Conservation (phyloP, 192 early-diverging fungal species). For the Chytriomyces sp. region DNA sequence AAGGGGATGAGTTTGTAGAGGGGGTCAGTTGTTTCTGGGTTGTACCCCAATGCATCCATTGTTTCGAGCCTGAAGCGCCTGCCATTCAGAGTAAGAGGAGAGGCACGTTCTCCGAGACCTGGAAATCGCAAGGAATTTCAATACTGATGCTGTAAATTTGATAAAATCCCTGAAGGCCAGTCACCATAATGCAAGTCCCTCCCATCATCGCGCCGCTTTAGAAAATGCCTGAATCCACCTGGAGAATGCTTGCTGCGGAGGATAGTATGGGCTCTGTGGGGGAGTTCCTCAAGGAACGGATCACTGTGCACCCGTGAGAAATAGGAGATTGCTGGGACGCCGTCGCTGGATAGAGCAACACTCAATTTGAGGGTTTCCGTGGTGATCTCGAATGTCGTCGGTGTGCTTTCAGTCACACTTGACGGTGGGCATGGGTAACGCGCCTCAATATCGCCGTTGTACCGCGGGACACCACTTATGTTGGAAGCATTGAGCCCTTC, state of each 20-base stretch:
- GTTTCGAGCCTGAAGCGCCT: constrained; percentile 56
- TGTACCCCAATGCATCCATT: constrained; percentile 64
- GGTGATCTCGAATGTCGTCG: not conserved
- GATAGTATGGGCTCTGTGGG: constrained; percentile 51
- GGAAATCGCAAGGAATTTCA: not conserved
- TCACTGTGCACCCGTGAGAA: not conserved
- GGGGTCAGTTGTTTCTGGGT: constrained; percentile 59
- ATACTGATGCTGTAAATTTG: no score
- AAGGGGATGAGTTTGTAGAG: constrained; percentile 67
- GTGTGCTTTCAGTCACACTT: no score
- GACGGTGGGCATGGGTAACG: no score
- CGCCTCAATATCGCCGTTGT: no score
- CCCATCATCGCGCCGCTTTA: constrained; percentile 18
- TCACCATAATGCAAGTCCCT: constrained; percentile 47
- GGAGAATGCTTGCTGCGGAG: constrained; percentile 35
- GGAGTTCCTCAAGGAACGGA: constrained; percentile 57
- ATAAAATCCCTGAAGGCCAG: not conserved
- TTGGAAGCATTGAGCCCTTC: no score
- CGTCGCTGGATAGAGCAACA: not conserved
- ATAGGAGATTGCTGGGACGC: constrained; percentile 11
- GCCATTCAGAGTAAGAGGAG: constrained; percentile 50
- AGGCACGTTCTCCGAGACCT: constrained; percentile 59
- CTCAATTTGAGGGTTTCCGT: constrained; percentile 1
- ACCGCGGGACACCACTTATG: no score
- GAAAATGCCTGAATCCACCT: constrained; percentile 47